Evolutionary conservation across 2,329 filamentous ascomycete genomes (phyloP).

Genomic region (Periglandula ipomoeae): DNA sequence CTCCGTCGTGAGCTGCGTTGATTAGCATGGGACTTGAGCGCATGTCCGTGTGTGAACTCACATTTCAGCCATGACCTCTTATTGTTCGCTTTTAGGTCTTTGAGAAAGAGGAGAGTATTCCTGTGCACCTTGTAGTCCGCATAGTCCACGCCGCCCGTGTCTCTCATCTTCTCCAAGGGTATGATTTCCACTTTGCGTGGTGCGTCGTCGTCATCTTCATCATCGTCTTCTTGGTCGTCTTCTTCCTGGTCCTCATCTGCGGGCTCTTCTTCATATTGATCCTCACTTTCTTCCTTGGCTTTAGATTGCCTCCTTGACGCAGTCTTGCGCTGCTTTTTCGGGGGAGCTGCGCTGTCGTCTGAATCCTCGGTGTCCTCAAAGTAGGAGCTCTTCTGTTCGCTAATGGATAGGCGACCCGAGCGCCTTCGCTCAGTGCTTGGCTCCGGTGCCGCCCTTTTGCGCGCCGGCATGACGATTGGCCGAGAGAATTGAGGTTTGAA

Average conservation of each 20-base stretch:
- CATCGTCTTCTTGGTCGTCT: slow-evolving; percentile 11
- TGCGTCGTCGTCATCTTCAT: slow-evolving; percentile 18
- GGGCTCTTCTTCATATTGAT: slow-evolving; percentile 15
- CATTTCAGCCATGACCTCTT: slow-evolving; percentile 49
- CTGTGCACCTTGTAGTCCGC: slow-evolving; percentile 43
- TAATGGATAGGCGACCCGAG: slow-evolving; percentile 37
- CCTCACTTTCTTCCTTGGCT: slow-evolving; percentile 9
- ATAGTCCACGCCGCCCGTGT: slow-evolving; percentile 32
- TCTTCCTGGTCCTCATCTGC: slow-evolving; percentile 18
- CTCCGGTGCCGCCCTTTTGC: slow-evolving; percentile 1
- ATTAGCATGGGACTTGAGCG: not conserved
- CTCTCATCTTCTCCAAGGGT: slow-evolving; percentile 26
- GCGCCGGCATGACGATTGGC: slow-evolving; percentile 3
- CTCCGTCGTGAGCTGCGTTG: slow-evolving; percentile 60
- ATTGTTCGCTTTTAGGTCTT: slow-evolving; percentile 52
- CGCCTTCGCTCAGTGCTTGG: slow-evolving; percentile 26
- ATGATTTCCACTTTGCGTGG: slow-evolving; percentile 26
- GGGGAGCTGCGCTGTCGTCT: slow-evolving; percentile 11
- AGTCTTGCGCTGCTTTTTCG: slow-evolving; percentile 19
- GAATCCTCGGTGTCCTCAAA: slow-evolving; percentile 28
- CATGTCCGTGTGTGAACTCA: slow-evolving; percentile 21
- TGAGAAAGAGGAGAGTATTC: slow-evolving; percentile 49
- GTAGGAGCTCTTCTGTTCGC: slow-evolving; percentile 40
- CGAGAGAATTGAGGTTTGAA: too few relatives aligned
- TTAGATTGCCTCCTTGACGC: slow-evolving; percentile 14